Evolutionary conservation across 371 early-diverging fungal genomes (phyloP), one percentile per base, ranked within the genome.

Genomic region (Ordospora colligata): DNA sequence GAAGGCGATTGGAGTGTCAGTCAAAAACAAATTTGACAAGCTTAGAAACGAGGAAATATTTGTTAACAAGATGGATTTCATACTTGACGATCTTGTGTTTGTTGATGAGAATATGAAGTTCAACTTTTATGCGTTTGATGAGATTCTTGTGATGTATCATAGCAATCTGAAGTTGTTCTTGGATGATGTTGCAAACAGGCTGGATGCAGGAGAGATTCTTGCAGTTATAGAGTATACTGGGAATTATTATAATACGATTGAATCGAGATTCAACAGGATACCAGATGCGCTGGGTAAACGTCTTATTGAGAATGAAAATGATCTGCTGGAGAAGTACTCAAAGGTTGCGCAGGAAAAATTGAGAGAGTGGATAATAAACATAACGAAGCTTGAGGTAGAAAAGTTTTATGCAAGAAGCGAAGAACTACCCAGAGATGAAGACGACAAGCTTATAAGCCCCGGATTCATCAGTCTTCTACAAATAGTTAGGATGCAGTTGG

Each of bases 381-480:
- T 85, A n/a, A 79, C 77, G 42, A 71, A 71, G 32, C 73, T 62
- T 27, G 84, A 83, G 69, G 52, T 82, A 17, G 75, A 77, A 14
- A 68, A 78, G 66, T 84, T 84, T 67, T 49, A 49, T 37, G 63
- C 74, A 17, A 66, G 84, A 72, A 82, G 77, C 37, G 67, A 72
- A 52, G 80, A 75, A 12, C 73, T 83, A 2, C 63, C 73, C 25
- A 53, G 69, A 51, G 85, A 85, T 58, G 83, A 84, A 53, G 67
- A 83, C n/a, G 73, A 77, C 37, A 81, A 81, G 69, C 79, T 79
- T 53, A 78, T 85, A 52, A 82, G 81, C 43, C 67, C 82, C 23
- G 82, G 82, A n/a, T 85, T 85, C 67, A 83, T 85, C 49, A 83
- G 72, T 74, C 75, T 85, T 2, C 81, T 84, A 8, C 78, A 83